phyloP scores from a whole-genome alignment of 495 filamentous ascomycete species.

The Margaritispora aquatica region DNA sequence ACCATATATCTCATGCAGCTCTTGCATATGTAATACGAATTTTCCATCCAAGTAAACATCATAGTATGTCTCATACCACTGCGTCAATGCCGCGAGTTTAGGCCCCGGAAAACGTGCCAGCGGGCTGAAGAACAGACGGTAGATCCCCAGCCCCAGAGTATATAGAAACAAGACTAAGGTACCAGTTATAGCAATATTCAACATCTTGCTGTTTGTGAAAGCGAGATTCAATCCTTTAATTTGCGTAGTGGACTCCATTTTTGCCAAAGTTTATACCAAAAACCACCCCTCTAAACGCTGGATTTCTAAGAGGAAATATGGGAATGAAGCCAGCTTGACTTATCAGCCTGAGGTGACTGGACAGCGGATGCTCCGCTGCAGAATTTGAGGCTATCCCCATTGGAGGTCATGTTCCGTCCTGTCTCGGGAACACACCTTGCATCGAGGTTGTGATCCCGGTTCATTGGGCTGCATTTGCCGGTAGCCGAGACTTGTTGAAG shows the following conservation, averaged over 20 bases:
- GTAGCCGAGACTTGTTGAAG: not conserved
- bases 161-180: not conserved
- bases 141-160: not conserved
- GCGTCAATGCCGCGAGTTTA: slow-evolving; percentile 36
- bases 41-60: slow-evolving; percentile 13
- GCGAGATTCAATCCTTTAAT: not conserved
- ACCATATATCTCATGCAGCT: slow-evolving; percentile 30
- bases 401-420: not conserved
- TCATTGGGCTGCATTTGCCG: not conserved
- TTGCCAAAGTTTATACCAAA: not conserved
- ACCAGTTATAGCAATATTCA: not conserved
- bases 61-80: slow-evolving; percentile 32
- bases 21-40: slow-evolving; percentile 22
- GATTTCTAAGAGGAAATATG: not conserved
- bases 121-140: slow-evolving; percentile 38
- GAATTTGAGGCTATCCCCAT: not conserved
- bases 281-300: not conserved
- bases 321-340: not conserved
- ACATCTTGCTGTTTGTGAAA: not conserved
- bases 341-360: not conserved
- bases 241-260: not conserved
- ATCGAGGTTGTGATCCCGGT: not conserved
- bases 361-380: not conserved
- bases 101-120: slow-evolving; percentile 42
- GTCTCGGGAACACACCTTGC: not conserved